Conservation (phyloP, 768 basidiomycete species). For the Tephrocybe sp. region DNA sequence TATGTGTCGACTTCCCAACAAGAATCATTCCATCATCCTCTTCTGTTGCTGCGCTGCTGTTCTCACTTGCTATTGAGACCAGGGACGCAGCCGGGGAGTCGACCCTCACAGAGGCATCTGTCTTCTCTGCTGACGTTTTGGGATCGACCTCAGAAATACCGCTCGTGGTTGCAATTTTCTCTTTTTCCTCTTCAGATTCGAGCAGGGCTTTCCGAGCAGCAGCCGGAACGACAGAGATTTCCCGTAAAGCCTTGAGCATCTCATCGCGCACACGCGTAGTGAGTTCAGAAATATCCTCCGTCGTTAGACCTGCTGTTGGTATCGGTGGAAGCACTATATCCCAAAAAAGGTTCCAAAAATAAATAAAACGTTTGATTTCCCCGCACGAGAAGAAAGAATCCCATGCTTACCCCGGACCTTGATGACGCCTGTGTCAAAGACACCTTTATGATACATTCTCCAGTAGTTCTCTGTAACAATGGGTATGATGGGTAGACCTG, state of each 20-base stretch:
- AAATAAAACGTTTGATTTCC: not conserved
- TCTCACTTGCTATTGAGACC: slow-evolving; percentile 47
- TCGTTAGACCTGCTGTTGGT: slow-evolving; percentile 66
- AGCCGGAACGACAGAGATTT: slow-evolving; percentile 62
- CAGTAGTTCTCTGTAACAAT: slow-evolving; percentile 95
- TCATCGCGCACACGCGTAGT: slow-evolving; percentile 62
- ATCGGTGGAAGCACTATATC: slow-evolving; percentile 95
- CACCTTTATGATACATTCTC: slow-evolving; percentile 73
- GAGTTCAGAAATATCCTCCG: slow-evolving; percentile 68
- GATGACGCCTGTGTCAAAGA: slow-evolving; percentile 73
- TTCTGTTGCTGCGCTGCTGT: slow-evolving; percentile 73
- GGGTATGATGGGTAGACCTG: slow-evolving; percentile 87
- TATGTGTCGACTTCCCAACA: slow-evolving; percentile 55
- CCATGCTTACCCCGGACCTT: slow-evolving; percentile 71
- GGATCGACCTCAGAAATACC: not conserved
- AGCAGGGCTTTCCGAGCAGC: slow-evolving; percentile 8
- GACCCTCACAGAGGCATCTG: not conserved
- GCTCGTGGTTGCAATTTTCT: slow-evolving; percentile 10
- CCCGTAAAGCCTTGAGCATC: slow-evolving; percentile 77
- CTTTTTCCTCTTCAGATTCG: slow-evolving; percentile 7
- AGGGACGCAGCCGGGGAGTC: slow-evolving; percentile 32
- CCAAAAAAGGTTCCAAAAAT: not conserved
- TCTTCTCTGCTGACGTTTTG: too few species aligned
- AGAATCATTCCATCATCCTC: slow-evolving; percentile 84
- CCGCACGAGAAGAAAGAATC: not conserved